A percentile compares a stretch with the other conserved stretches of the same genome.
These are phyloP conservation scores for Tylopilus felleus DNA, from an alignment of 768 basidiomycete genomes.

Conservation along the genomic window DNA sequence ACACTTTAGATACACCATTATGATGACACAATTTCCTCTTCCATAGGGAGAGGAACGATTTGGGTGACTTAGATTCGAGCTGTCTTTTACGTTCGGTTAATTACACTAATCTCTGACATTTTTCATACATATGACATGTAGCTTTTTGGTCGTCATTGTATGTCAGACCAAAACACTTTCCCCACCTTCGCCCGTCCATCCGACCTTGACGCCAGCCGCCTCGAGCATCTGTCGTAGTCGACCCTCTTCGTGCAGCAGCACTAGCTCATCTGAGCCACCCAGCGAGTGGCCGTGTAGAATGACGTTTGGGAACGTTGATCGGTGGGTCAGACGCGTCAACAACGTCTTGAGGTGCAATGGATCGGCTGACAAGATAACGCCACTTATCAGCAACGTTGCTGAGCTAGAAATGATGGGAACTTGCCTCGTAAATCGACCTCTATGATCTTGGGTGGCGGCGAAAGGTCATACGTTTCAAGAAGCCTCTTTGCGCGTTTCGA, in stretches of 20 bases:
- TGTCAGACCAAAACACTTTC: background rate
- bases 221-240: constrained; percentile 45
- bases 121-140: background rate
- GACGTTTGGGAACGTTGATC: constrained; percentile 73
- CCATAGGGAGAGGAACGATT: background rate
- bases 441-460: constrained; percentile 63
- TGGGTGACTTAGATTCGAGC: background rate
- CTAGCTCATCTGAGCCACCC: constrained; percentile 64
- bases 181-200: constrained; percentile 12
- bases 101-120: background rate
- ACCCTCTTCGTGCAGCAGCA: constrained; percentile 42
- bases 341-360: constrained; percentile 59
- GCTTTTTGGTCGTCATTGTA: background rate
- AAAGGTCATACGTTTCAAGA: constrained; percentile 54
- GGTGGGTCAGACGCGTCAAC: constrained; percentile 62
- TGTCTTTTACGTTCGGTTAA: constrained; percentile 6
- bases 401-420: constrained; percentile 5
- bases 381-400: background rate
- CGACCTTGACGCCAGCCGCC: constrained; percentile 43
- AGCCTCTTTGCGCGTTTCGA: constrained; percentile 42
- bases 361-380: constrained; percentile 54
- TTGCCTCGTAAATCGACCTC: constrained; percentile 73
- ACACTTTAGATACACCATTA: constrained; percentile 5
- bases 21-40: constrained; percentile 5
- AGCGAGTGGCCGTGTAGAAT: constrained; percentile 60